These are phyloP conservation scores for Capsicum pubescens DNA, from an alignment of 257 asterid genomes.

Conservation along the genomic window DNA sequence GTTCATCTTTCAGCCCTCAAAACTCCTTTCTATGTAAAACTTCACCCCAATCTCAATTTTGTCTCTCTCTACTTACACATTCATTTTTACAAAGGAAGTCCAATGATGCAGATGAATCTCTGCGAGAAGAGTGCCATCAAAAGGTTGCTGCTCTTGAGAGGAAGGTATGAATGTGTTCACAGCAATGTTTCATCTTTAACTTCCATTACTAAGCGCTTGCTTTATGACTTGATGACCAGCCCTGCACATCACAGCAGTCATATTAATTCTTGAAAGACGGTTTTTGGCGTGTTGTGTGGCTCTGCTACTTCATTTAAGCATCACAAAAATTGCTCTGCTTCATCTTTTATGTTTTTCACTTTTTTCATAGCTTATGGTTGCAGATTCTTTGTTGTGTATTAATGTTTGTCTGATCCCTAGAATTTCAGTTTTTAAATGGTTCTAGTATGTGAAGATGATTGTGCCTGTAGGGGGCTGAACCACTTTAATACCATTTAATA, in stretches of 20 bases:
- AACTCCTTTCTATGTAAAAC: neutral
- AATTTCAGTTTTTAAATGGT: neutral
- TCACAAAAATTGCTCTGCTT: neutral
- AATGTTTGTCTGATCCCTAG: neutral
- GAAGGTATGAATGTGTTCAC: slow-evolving; percentile 57
- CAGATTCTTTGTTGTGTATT: neutral
- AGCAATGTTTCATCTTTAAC: slow-evolving; percentile 1
- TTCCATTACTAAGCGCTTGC: neutral
- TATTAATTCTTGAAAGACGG: slow-evolving; percentile 15
- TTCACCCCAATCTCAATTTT: neutral
- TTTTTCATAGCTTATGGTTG: neutral
- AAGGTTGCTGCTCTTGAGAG: slow-evolving; percentile 91
- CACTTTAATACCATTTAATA: neutral
- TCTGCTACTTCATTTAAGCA: slow-evolving; percentile 11
- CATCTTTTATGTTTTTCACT: slow-evolving; percentile 7
- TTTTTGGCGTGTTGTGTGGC: neutral
- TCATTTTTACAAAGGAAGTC: slow-evolving; percentile 68
- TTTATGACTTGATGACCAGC: slow-evolving; percentile 4
- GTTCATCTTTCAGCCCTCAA: neutral
- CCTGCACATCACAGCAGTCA: neutral
- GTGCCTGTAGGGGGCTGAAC: neutral
- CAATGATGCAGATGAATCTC: slow-evolving; percentile 87
- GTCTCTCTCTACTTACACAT: neutral
- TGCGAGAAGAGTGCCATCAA: slow-evolving; percentile 94
- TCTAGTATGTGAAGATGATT: neutral